Base-by-base conservation (phyloP, 805 yeast genomes). In the Nakazawaea populi region DNA sequence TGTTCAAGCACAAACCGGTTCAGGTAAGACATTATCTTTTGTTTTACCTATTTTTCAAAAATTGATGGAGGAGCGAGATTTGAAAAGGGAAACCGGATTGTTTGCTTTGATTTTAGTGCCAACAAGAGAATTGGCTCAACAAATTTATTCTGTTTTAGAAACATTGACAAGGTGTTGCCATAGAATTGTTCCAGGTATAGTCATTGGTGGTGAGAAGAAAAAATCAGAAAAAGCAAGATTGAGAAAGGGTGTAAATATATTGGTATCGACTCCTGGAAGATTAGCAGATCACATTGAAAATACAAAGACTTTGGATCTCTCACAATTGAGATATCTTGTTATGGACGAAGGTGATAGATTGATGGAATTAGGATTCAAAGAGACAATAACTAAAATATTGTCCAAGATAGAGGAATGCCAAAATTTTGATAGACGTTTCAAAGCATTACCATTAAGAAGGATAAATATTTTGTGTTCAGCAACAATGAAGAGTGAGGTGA, bases 201-300 rank as follows among this genome's bases (percentile, higher is more conserved):
- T 94, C 29, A 90, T 90, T 69, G 99, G 99, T 62, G 99, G 99
- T 54, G 99, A 94, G 65, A 91, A 92, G 77, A 92, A 92, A 67
- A 95, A 94, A 63, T 80, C 96, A 1, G 99, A 94, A 67, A 94
- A 94, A 75, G 97, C 98, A 1, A 73, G 99, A 60, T 69, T 94
- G 35, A 79, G 99, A 63, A 92, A 92, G 66, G 99, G 99, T 56
- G 96, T 91, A 35, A 94, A 94, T 66, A 83, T 94, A 35, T 75
- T 94, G n/a, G 95, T 94, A 41, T 97, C 96, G 10, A 94, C 99
- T 0, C 99, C 99, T 2, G 99, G 99, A 54, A 79, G 99, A 59
- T 72, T 94, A 42, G 87, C 89, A 8, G 99, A 94, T 65, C 99
- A 94, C 72, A 81, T 94, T 55, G 96, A 89, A 56, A 88, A 91